Evolutionary conservation across 257 asterid genomes (phyloP), one percentile per base, ranked within the genome.

Genomic region (Avicennia marina): DNA sequence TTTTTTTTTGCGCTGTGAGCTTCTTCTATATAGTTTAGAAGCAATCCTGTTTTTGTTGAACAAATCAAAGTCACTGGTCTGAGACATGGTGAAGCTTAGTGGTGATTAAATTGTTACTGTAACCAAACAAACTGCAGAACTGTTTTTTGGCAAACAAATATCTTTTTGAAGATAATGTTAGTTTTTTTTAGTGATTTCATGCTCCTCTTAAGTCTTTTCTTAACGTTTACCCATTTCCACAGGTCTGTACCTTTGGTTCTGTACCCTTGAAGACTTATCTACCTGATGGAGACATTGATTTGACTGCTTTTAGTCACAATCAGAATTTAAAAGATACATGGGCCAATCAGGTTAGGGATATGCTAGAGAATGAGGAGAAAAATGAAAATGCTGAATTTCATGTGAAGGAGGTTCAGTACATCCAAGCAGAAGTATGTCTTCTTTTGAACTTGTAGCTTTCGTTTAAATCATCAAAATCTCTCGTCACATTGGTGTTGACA

Each of bases 401-500:
- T 66, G 98, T 93, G 69, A 89, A 93, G 89, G 98, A 93, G 78
- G 95, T 93, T 68, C 98, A 93, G 70, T 93, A 93, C 58, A 93
- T 89, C 58, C 98, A 88, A 76, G 98, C 98, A 44, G 97, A 93
- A 69, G 98, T 93, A 81, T 60, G 77, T 56, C 57, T 27, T 67
- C 59, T 65, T 27, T 2, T 32, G 18, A 39, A 27, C 42, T 47
- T 34, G 24, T 18, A 10, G 6, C 60, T 50, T 63, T 47, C 48
- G 45, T 6, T 25, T 25, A 41, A 40, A 24, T 33, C 46, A 6
- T 16, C 16, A 42, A 32, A 32, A 63, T 13, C 27, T 42, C 15
- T 20, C 17, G 8, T 27, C 24, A 24, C 16, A 3, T 58, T 55
- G 24, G 16, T 17, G 16, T 3, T 20, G 7, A 52, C n/a, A 49